Evolutionary conservation across 2,329 filamentous ascomycete species (phyloP).

Genomic region (Xylariaceae sp.): DNA sequence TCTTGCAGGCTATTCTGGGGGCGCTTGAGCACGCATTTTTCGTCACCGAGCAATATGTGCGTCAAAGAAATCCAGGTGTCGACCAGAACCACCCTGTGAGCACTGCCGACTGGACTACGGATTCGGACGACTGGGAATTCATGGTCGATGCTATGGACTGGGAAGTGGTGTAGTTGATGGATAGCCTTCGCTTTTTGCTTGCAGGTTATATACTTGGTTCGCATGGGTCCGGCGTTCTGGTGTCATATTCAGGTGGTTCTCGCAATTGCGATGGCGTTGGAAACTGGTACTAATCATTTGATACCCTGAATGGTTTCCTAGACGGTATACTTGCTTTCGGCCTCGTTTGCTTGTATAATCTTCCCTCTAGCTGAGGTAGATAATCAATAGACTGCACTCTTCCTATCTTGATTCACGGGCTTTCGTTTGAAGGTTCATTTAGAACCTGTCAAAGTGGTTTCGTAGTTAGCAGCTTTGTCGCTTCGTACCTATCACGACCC

Average conservation of each 20-base stretch:
- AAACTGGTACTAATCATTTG: slow-evolving; percentile 2
- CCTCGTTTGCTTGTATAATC: slow-evolving; percentile 5
- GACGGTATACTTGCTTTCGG: not conserved
- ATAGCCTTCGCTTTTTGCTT: not conserved
- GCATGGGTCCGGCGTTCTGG: slow-evolving; percentile 14
- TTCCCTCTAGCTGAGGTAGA: not conserved
- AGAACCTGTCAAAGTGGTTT: not conserved
- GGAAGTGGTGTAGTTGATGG: slow-evolving; percentile 49
- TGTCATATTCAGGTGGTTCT: not conserved
- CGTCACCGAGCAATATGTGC: slow-evolving; percentile 56
- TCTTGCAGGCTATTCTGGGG: slow-evolving; percentile 62
- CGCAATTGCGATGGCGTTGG: slow-evolving; percentile 1
- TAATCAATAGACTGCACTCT: not conserved
- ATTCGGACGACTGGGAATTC: slow-evolving; percentile 60
- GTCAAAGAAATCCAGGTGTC: slow-evolving; percentile 26
- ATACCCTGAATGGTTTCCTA: slow-evolving; percentile 9
- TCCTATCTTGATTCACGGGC: not conserved
- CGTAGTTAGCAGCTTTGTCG: not conserved
- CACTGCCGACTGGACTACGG: slow-evolving; percentile 33
- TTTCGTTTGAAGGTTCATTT: not conserved
- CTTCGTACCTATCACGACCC: not conserved
- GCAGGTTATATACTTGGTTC: not conserved
- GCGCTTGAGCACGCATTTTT: slow-evolving; percentile 66
- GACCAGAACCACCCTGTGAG: slow-evolving; percentile 24
- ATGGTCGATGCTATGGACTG: slow-evolving; percentile 68